Evolutionary conservation across 2,329 filamentous ascomycete genomes (phyloP), one percentile per base, ranked within the genome.

Genomic region (Phialemoniopsis sp.): DNA sequence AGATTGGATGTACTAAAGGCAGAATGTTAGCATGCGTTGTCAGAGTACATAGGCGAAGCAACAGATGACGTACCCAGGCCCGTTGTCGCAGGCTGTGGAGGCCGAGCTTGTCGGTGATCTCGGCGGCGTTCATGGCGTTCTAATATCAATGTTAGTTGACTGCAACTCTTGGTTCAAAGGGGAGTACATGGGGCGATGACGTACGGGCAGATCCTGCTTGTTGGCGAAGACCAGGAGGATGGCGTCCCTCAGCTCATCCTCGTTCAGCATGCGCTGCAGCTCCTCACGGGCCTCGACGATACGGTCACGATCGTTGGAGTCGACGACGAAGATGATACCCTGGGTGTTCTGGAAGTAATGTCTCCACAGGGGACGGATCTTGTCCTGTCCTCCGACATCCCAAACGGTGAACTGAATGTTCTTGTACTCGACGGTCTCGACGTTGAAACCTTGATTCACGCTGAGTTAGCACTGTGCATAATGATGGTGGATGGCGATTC

Each of bases 311-410:
- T 98, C 93, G 73, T 95, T 96, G 75, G 86, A 91, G 75, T 98
- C 93, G 65, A 98, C 89, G 57, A 98, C 93, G 80, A 98, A 98
- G 74, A 98, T 97, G 69, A 98, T 91, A 67, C 93, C 93, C 73
- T 98, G 93, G 55, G 93, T 98, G 73, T 95, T 95, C 73, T 95
- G 90, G 84, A 97, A 98, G 78, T 98, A 98, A 73, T 97, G 93
- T 76, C 93, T 89, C 93, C 93, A 98, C 63, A 98, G 78, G 64
- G 93, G 93, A 68, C 93, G 84, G 67, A 98, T 98, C 87, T 97
- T 97, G 83, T 98, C 93, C 79, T 98, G 93, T 69, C 93, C 93
- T 78, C 93, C 93, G 63, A 98, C 93, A 77, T 97, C 93, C 93
- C 93, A 98, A 66, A 98, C 93, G 68, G 91, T 97, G 80, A 98